A percentile compares a stretch with the other conserved stretches of the same genome.
phyloP scores from a whole-genome alignment of 2,329 filamentous ascomycete species.

The Scortechinia acanthostroma region DNA sequence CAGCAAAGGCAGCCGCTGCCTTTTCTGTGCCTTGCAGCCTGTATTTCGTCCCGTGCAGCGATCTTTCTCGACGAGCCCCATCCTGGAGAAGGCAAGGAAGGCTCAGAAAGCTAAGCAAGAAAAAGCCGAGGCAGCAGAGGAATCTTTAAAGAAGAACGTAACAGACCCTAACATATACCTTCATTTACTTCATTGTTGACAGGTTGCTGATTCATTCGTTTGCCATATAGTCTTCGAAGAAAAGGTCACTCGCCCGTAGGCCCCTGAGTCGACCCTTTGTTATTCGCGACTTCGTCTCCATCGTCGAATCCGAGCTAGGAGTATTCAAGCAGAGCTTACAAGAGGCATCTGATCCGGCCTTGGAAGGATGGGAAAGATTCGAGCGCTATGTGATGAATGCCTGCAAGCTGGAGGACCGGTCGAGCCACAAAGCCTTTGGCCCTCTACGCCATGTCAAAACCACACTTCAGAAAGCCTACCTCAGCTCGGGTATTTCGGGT shows the following conservation, averaged over 20 bases:
- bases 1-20: not conserved
- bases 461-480: not conserved
- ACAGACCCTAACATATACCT: no score
- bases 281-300: not conserved
- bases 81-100: not conserved
- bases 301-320: not conserved
- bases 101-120: not conserved
- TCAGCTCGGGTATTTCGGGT: not conserved
- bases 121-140: not conserved
- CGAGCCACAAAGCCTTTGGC: not conserved
- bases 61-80: not conserved
- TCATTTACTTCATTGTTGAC: no score
- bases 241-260: no score
- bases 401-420: not conserved
- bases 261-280: no score
- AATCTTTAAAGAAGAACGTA: no score
- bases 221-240: no score
- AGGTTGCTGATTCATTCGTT: no score
- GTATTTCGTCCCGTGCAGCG: not conserved
- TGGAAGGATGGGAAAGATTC: not conserved
- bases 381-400: slow-evolving; percentile 1
- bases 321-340: not conserved
- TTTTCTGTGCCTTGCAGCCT: not conserved
- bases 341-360: not conserved
- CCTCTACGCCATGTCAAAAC: not conserved